Evolutionary conservation across 495 filamentous ascomycete genomes (phyloP), one percentile per base, ranked within the genome.

Genomic region (Pseudevernia furfuracea): DNA sequence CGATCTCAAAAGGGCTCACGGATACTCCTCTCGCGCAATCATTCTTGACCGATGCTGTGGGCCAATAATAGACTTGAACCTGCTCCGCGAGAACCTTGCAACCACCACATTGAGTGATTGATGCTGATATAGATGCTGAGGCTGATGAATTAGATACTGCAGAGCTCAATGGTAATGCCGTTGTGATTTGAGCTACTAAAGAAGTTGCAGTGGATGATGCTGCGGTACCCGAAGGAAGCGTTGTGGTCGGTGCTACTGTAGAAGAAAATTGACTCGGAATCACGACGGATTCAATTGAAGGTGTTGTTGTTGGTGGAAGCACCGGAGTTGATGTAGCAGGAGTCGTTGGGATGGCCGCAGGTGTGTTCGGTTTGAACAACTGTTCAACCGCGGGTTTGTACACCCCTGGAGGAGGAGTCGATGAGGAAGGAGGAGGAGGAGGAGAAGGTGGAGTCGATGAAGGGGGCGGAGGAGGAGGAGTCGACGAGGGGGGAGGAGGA

Each of bases 61-160:
- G 65, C 59, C 60, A 67, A 39, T 63, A 67, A 36, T 63, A 67
- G 23, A 67, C 61, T 12, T 58, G 60, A 19, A 67, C 65, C 60
- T 63, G 60, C 37, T 67, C 61, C 7, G 65, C 65, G 11, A 52
- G 34, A 48, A 67, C 65, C 28, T 55, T 59, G 19, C 65, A 64
- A 32, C 62, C 30, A 1, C 65, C 65, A 53, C 65, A 67, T 53
- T 53, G 49, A 7, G 49, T 53, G 28, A 53, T 53, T 53, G 49
- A 53, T 32, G 49, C 49, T 17, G 49, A 28, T 19, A 53, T 14
- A 19, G 49, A 32, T 6, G 28, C 49, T 32, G 49, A 53, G 49
- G 49, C 49, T 1, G 49, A 32, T 32, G 28, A 53, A 32, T 53
- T 53, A 19, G 17, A 15, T 28, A 4, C 28, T 6, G 28, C 15